Base-by-base conservation (phyloP, 2,329 filamentous ascomycete species). In the Cladosporium sphaerospermum region DNA sequence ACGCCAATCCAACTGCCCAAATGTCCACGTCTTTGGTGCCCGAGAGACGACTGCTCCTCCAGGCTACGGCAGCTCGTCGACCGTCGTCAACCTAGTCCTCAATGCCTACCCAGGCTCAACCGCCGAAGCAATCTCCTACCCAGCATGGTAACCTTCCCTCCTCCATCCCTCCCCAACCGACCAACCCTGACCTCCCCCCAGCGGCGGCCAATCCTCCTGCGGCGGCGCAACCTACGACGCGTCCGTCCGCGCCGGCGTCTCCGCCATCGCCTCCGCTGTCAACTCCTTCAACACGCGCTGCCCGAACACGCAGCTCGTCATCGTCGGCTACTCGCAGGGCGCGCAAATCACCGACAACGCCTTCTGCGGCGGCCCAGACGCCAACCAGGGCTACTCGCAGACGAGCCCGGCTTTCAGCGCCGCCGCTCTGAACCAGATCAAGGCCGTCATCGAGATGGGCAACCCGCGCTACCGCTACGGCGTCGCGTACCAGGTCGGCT, bases 291-390 rank as follows among this genome's bases (percentile, higher is more conserved):
- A 61, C 43, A 34, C 54, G 9, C 58, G 55, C 42, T 65, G 62
- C 43, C 62, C 63, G 4, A 54, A 48, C 19, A 55, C 60, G 4
- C 58, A 62, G 55, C 53, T 65, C 9, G 63, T 65, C 19, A 50
- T 65, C 14, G 54, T 61, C 41, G 63, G 62, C 11, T 65, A 65
- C 48, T 62, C 60, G 32, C 64, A 65, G 34, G 82, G 81, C 43
- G 80, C 77, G 40, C 78, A 84, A 68, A 84, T 84, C 59, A 77
- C 81, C 66, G 81, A 84, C 58, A 78, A 82, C 58, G 81, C 80
- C 6, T 68, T 83, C 39, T 84, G 81, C 60, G 81, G 81, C 11
- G 81, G 80, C 28, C 73, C 73, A 8, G 77, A 78, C 55, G 64
- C 69, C 3, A 76, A 75, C 49, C 64, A 70, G 40, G 75, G 75